phyloP scores from a whole-genome alignment of 78 protist genomes.

The Dictyostelium intermedium region DNA sequence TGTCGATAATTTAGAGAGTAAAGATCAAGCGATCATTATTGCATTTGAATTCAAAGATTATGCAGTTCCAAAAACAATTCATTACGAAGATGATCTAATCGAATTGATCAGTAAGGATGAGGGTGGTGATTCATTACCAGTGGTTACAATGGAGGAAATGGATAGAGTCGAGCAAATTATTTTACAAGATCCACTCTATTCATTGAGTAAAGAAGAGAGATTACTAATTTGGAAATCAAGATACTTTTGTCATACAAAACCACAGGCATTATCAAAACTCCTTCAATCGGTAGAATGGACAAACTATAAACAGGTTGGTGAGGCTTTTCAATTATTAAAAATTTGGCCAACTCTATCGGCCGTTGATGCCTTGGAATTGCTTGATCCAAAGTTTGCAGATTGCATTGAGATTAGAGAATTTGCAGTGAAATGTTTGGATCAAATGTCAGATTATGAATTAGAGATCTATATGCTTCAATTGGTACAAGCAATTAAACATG shows the following conservation, averaged over 20 bases:
- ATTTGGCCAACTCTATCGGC: constrained; percentile 76
- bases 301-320: constrained; percentile 71
- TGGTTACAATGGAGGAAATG: constrained; percentile 8
- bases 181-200: constrained; percentile 73
- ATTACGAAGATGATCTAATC: neutral
- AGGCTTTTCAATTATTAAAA: constrained; percentile 54
- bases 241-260: constrained; percentile 58
- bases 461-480: constrained; percentile 88
- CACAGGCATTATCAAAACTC: constrained; percentile 90
- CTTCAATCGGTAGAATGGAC: constrained; percentile 87
- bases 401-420: constrained; percentile 78
- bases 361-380: constrained; percentile 82
- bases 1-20: constrained; percentile 65
- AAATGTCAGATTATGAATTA: constrained; percentile 84
- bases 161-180: constrained; percentile 25
- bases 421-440: constrained; percentile 89
- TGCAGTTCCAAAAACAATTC: neutral
- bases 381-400: constrained; percentile 90
- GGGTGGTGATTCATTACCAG: neutral
- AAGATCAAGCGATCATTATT: constrained; percentile 49
- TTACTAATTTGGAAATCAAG: constrained; percentile 54
- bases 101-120: neutral
- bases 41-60: constrained; percentile 69
- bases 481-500: constrained; percentile 91
- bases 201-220: constrained; percentile 53